phyloP scores from a whole-genome alignment of 371 early-diverging fungal species.

The Rhizomucor miehei region DNA sequence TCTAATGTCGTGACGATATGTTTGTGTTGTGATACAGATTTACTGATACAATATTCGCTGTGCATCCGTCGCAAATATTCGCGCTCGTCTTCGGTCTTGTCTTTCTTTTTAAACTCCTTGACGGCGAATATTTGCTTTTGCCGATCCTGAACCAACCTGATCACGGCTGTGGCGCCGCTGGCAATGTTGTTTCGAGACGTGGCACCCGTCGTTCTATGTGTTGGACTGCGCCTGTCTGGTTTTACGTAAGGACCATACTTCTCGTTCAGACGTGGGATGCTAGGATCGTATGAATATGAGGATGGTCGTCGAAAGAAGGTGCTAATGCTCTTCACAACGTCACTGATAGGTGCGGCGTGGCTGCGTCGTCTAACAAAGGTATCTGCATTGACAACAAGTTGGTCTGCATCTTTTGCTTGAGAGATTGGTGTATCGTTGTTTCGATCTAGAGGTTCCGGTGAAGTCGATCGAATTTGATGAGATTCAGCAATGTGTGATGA shows the following conservation, averaged over 20 bases:
- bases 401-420: no score
- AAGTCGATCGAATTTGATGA: no score
- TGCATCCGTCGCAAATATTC: constrained; percentile 69
- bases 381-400: no score
- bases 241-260: constrained; percentile 42
- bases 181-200: constrained; percentile 38
- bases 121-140: constrained; percentile 30
- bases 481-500: no score
- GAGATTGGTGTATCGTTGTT: no score
- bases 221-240: constrained; percentile 14
- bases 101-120: constrained; percentile 65
- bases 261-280: constrained; percentile 12
- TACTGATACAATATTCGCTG: constrained; percentile 74
- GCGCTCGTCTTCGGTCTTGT: constrained; percentile 55
- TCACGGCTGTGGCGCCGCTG: constrained; percentile 50
- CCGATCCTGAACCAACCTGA: constrained; percentile 10
- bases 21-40: constrained; percentile 56
- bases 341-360: no score
- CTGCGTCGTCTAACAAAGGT: no score
- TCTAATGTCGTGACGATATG: constrained; percentile 74
- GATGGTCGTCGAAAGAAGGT: no score
- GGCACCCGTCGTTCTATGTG: constrained; percentile 27
- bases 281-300: background rate
- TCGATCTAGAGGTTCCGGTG: no score
- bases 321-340: no score